Base-by-base conservation (phyloP, 805 yeast genomes). In the Clavispora fructus region DNA sequence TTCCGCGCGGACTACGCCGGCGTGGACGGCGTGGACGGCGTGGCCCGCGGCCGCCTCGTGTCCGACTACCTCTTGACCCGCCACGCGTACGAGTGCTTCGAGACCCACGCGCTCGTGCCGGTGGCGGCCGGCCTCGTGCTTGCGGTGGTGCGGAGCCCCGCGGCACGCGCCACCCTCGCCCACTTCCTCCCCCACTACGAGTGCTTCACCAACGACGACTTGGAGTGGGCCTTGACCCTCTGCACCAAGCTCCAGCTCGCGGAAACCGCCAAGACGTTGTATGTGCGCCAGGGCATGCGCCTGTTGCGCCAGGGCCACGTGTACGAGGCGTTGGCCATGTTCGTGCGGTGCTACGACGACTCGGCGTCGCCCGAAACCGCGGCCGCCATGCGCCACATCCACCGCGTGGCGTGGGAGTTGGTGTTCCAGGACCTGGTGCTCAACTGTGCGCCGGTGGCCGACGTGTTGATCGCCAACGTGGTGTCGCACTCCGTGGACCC, bases 211-310 rank as follows among this genome's bases (percentile, higher is more conserved):
- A 84, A 82, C 57, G 91, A 85, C 59, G 95, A 86, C 59, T 72
- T 84, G 50, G 94, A 86, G 61, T 86, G 92, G 92, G 77, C 83
- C 39, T 66, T 86, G 43, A 78, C 87, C 2, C 69, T 86, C 6
- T 85, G 92, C 66, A 86, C 90, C 11, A 75, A 82, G 54, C 69
- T 85, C 60, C 78, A 77, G 54, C 61, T 85, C 37, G 71, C 80
- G n/a, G 65, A 73, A 7, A 80, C 86, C 11, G 80, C 86, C 0
- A 73, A 73, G 47, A 68, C 73, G 29, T 67, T 86, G 4, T 83
- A 77, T 61, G 72, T 74, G 46, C 65, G 64, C 16, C 64, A 75
- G 45, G 84, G 82, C 7, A 63, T 67, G 33, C 69, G 70, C 41
- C 70, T 80, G 14, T 64, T 78, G 42, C 68, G 73, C 17, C 80